A percentile compares a stretch with the other conserved stretches of the same genome.
Evolutionary conservation across 768 basidiomycete species (phyloP).

Genomic region (Leccinellum albellum): DNA sequence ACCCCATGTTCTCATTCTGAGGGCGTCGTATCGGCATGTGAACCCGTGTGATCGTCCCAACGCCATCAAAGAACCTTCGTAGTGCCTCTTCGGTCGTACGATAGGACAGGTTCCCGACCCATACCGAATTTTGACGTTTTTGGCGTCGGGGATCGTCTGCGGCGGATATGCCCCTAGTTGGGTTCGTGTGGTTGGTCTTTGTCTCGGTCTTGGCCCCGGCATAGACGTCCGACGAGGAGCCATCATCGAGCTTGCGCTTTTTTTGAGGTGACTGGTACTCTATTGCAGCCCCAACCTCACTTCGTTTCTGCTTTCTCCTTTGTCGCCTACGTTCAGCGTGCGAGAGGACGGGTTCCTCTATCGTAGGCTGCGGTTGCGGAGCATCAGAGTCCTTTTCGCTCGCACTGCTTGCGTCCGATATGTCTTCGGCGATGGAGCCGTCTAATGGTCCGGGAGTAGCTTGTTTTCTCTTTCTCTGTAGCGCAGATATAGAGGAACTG

Average conservation of each 20-base stretch:
- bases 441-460: slow-evolving; percentile 16
- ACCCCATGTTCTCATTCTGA: slow-evolving; percentile 78
- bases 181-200: not conserved
- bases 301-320: slow-evolving; percentile 43
- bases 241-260: slow-evolving; percentile 45
- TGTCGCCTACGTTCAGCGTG: slow-evolving; percentile 70
- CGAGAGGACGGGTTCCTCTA: slow-evolving; percentile 51
- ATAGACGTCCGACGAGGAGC: not conserved
- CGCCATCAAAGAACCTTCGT: slow-evolving; percentile 62
- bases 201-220: not conserved
- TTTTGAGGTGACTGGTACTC: slow-evolving; percentile 30
- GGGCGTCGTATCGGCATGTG: slow-evolving; percentile 82
- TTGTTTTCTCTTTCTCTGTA: slow-evolving; percentile 22
- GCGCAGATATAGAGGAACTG: slow-evolving; percentile 22
- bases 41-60: slow-evolving; percentile 73
- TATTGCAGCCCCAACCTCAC: not conserved
- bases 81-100: slow-evolving; percentile 80
- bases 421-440: slow-evolving; percentile 26
- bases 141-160: slow-evolving; percentile 16
- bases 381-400: slow-evolving; percentile 8
- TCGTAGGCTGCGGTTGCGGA: slow-evolving; percentile 1
- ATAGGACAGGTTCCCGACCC: slow-evolving; percentile 94
- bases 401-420: slow-evolving; percentile 10
- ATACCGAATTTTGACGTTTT: slow-evolving; percentile 82
- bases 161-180: not conserved